Base-by-base conservation (phyloP, 1,284 basidiomycete species). In the Porogramme epimiltina region DNA sequence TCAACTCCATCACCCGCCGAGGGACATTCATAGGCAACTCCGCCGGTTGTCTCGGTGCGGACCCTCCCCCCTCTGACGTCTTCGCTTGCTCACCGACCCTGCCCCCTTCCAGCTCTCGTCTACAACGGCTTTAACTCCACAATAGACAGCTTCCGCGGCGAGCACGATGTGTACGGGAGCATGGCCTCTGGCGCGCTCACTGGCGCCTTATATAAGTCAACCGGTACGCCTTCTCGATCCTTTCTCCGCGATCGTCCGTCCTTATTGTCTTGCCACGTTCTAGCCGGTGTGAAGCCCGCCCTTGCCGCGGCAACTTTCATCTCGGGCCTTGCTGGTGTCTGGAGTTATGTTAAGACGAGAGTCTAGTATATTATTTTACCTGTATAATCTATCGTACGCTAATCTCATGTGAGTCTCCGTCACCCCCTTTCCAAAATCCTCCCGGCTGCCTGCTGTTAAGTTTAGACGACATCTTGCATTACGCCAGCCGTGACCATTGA, bases 11-110 rank as follows among this genome's bases (percentile, higher is more conserved):
- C 69, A 98, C 96, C 56, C 81, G 96, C 73, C 84, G 97, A 74
- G 97, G 97, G 40, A 95, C 91, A 47, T 98, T 98, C 75, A 89
- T 98, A 72, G 97, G 95, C 66, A 99, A 99, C 80, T 98, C 93
- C 67, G 93, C 95, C 68, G 97, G 97, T 72, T 92, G 98, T 58
- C 78, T 99, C 61, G 96, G 95, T 97, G 65, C 66, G 80, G 78
- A 56, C 23, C 20, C 45, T 47, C 51, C 58, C 47, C 55, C 57
- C 54, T 47, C 50, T 51, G 55, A 55, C 56, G 52, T 55, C 15
- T 58, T 61, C 9, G 34, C 34, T 64, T 68, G 67, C 69, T 72
- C 71, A 73, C 70, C 55, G 54, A 65, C 48, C 52, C 42, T 52
- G 54, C 44, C 40, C 45, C n/a, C 55, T 48, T 59, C 31, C 47